phyloP scores from a whole-genome alignment of 75 land plant species.

The Chamaecyparis obtusa region DNA sequence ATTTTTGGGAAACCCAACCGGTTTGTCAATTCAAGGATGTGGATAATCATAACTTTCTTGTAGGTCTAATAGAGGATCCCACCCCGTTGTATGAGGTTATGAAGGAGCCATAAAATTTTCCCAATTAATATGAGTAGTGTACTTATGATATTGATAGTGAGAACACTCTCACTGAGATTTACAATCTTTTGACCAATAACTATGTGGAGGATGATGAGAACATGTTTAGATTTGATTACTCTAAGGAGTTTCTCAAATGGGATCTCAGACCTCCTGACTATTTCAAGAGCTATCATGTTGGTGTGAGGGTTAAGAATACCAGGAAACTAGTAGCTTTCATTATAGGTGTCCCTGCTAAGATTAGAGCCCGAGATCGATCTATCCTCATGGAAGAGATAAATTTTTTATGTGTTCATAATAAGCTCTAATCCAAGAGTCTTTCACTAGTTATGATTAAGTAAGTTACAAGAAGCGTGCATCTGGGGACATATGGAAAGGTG shows the following conservation, averaged over 20 bases:
- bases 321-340: constrained; percentile 85
- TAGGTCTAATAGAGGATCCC: constrained; percentile 72
- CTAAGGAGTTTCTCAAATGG: constrained; percentile 73
- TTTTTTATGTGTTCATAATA: constrained; percentile 85
- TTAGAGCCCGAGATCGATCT: constrained; percentile 49
- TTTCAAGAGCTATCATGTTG: constrained; percentile 71
- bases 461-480: constrained; percentile 73
- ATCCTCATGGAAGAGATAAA: constrained; percentile 80
- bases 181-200: constrained; percentile 54
- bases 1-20: constrained; percentile 85
- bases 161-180: constrained; percentile 51
- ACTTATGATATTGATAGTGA: constrained; percentile 74
- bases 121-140: constrained; percentile 68
- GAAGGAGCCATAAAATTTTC: constrained; percentile 78
- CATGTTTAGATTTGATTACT: constrained; percentile 83
- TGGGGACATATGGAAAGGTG: constrained; percentile 80
- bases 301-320: constrained; percentile 55
- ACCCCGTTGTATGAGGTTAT: constrained; percentile 59
- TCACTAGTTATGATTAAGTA: constrained; percentile 79
- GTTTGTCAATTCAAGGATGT: constrained; percentile 74
- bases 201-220: constrained; percentile 91
- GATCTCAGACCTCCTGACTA: constrained; percentile 76
- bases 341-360: constrained; percentile 73
- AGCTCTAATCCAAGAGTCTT: constrained; percentile 73
- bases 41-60: constrained; percentile 41